Evolutionary conservation across 352 stramenopile genomes (phyloP).

Genomic region (Globisporangium okanoganense): DNA sequence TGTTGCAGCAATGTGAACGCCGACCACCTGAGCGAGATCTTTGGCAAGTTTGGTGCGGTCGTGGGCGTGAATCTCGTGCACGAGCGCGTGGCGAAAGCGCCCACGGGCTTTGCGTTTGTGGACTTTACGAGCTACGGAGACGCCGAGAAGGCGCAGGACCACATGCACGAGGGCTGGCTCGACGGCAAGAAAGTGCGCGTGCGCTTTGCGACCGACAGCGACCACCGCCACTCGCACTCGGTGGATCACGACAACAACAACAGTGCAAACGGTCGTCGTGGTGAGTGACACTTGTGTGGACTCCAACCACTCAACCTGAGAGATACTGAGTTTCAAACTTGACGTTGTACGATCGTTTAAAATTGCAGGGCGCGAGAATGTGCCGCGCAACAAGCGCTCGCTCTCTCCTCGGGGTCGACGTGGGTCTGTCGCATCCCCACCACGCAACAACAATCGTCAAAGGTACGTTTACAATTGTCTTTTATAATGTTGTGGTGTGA

Average conservation of each 20-base stretch:
- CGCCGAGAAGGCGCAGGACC: slow-evolving; percentile 49
- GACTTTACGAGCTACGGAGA: slow-evolving; percentile 48
- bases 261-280: slow-evolving; percentile 4
- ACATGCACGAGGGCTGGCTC: slow-evolving; percentile 86
- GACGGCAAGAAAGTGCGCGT: slow-evolving; percentile 79
- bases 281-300: background rate
- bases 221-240: background rate
- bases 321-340: background rate
- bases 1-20: slow-evolving; percentile 61
- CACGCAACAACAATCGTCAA: slow-evolving; percentile 12
- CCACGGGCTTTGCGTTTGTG: slow-evolving; percentile 44
- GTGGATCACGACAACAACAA: background rate
- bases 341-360: background rate
- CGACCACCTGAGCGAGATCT: slow-evolving; percentile 83
- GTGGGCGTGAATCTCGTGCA: slow-evolving; percentile 44
- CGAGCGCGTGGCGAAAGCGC: slow-evolving; percentile 24
- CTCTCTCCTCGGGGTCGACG: slow-evolving; percentile 12
- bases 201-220: slow-evolving; percentile 17
- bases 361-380: slow-evolving; percentile 2
- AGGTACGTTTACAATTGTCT: slow-evolving; percentile 3
- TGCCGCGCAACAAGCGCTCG: slow-evolving; percentile 9
- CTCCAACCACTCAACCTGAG: background rate
- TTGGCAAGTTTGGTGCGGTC: slow-evolving; percentile 81
- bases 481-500: background rate
- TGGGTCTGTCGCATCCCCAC: slow-evolving; percentile 1